Percentiles rank a stretch among this genome's conserved stretches.
phyloP scores from a whole-genome alignment of 768 basidiomycete species.

The Boletus tylopilopsis region DNA sequence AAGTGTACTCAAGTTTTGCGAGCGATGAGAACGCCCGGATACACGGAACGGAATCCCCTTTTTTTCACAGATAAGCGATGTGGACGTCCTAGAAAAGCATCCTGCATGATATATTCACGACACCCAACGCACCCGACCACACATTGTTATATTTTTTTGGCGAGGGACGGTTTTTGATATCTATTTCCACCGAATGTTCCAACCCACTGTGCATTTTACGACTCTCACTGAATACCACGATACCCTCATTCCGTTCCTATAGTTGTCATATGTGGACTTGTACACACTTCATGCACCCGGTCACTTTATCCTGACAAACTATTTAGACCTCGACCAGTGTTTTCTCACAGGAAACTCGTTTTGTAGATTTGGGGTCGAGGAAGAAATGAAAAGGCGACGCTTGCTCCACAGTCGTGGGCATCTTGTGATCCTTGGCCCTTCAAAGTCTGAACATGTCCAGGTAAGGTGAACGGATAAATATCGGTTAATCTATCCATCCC shows the following conservation, averaged over 20 bases:
- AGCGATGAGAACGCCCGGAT: slow-evolving; percentile 25
- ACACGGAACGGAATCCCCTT: slow-evolving; percentile 5
- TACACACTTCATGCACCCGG: slow-evolving; percentile 17
- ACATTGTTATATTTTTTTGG: slow-evolving; percentile 13
- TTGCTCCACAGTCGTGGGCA: neutral
- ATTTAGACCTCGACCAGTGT: slow-evolving; percentile 13
- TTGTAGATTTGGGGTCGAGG: slow-evolving; percentile 19
- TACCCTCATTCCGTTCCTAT: slow-evolving; percentile 34
- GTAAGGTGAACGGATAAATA: slow-evolving; percentile 14
- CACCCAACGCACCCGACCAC: slow-evolving; percentile 17
- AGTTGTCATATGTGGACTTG: slow-evolving; percentile 23
- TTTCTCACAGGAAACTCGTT: slow-evolving; percentile 12
- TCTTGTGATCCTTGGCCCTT: slow-evolving; percentile 1
- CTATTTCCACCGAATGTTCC: slow-evolving; percentile 30
- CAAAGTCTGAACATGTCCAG: neutral
- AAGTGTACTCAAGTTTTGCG: slow-evolving; percentile 13
- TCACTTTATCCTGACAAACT: slow-evolving; percentile 15
- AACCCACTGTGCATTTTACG: slow-evolving; percentile 28
- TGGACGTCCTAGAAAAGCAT: slow-evolving; percentile 5
- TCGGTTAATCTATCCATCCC: slow-evolving; percentile 7
- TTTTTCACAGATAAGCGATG: slow-evolving; percentile 12
- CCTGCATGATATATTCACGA: slow-evolving; percentile 27
- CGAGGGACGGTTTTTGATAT: slow-evolving; percentile 24
- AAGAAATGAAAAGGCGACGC: neutral
- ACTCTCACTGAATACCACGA: slow-evolving; percentile 30